Percentiles rank a stretch among this genome's conserved stretches.
phyloP scores from a whole-genome alignment of 2,329 filamentous ascomycete species.

The Diaporthe sp. region DNA sequence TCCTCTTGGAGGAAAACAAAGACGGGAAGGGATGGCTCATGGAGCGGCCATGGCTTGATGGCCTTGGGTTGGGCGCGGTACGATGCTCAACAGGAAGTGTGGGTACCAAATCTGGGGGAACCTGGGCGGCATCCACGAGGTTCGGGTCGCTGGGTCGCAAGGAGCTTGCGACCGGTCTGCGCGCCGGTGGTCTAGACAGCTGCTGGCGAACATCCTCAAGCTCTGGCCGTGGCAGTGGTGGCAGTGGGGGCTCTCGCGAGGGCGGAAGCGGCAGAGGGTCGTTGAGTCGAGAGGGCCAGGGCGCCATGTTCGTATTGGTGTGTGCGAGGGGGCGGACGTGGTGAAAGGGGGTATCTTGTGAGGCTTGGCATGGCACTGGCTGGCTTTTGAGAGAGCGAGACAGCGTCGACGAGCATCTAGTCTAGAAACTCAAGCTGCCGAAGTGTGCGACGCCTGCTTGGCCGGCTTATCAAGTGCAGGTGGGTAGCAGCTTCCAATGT shows the following conservation, averaged over 20 bases:
- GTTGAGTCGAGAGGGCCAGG: constrained; percentile 35
- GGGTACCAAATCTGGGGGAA: constrained; percentile 58
- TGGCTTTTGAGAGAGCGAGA: constrained; percentile 23
- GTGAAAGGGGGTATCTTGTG: constrained; percentile 38
- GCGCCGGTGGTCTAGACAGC: constrained; percentile 31
- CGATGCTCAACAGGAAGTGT: constrained; percentile 49
- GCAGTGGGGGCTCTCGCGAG: constrained; percentile 38
- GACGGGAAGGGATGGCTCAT: constrained; percentile 86
- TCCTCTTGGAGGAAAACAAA: constrained; percentile 74
- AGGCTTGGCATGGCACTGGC: constrained; percentile 37
- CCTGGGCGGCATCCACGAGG: constrained; percentile 27
- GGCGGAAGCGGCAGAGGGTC: constrained; percentile 32
- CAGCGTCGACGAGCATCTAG: constrained; percentile 27
- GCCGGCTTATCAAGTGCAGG: constrained; percentile 4
- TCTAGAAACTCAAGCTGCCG: neutral
- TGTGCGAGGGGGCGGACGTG: constrained; percentile 32
- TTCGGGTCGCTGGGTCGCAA: constrained; percentile 24
- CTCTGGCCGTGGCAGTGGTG: constrained; percentile 32
- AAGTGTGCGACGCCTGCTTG: constrained; percentile 1
- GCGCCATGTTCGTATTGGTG: constrained; percentile 35
- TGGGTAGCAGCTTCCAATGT: constrained; percentile 37
- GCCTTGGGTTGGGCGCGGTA: constrained; percentile 40
- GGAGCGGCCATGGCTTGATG: constrained; percentile 70
- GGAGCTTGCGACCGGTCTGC: constrained; percentile 34
- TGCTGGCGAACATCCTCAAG: constrained; percentile 27